Evolutionary conservation across 345 rosid genomes (phyloP).

Genomic region (Aquilaria sinensis): DNA sequence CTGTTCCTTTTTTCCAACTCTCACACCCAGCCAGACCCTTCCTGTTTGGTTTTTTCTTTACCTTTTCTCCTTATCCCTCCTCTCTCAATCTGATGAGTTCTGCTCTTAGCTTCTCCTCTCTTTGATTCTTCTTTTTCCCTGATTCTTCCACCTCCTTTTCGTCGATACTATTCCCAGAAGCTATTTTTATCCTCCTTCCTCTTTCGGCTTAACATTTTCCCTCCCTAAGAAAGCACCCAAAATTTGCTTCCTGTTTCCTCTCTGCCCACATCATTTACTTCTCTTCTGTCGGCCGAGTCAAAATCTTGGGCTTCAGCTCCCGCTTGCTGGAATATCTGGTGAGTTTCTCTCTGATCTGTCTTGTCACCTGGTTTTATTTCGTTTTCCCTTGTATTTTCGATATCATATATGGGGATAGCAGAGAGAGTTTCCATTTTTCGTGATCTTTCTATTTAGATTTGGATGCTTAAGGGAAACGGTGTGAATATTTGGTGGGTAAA

Average conservation of each 20-base stretch:
- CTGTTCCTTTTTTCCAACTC: background rate
- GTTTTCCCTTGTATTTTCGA: background rate
- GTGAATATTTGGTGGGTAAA: background rate
- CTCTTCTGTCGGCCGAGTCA: background rate
- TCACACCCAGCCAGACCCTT: background rate
- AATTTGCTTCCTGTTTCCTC: background rate
- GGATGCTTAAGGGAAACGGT: background rate
- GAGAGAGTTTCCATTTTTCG: background rate
- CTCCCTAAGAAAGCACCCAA: too few species aligned
- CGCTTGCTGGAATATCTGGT: background rate
- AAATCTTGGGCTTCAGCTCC: background rate
- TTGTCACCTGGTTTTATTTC: background rate
- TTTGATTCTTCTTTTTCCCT: background rate
- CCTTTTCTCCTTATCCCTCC: slow-evolving; percentile 1
- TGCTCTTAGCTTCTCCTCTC: slow-evolving; percentile 9
- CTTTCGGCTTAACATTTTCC: too few species aligned
- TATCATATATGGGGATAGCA: background rate
- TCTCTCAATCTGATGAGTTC: background rate
- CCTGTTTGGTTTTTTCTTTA: background rate
- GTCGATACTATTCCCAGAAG: background rate
- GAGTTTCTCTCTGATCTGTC: slow-evolving; percentile 8
- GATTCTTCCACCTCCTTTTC: background rate
- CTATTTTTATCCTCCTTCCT: background rate
- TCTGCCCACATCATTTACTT: background rate
- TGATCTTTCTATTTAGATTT: background rate